Conservation (phyloP, 805 yeast species). For the Saturnispora zaruensis region DNA sequence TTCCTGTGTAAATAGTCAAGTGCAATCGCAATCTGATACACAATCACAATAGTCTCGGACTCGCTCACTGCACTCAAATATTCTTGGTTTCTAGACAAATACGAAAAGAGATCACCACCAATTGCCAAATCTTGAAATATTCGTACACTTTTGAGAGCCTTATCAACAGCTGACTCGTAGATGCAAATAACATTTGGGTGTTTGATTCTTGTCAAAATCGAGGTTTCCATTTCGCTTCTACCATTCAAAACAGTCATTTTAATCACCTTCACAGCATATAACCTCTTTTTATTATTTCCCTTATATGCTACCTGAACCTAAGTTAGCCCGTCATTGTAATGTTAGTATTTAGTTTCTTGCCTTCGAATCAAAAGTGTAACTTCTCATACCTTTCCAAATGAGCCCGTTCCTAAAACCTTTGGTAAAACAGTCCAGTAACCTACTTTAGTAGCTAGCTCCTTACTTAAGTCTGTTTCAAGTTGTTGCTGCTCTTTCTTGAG, state of each 20-base stretch:
- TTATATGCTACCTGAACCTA: conserved; percentile 29
- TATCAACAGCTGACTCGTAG: conserved; percentile 61
- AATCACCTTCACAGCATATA: conserved; percentile 43
- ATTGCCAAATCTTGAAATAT: conserved; percentile 91
- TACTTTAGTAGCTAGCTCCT: conserved; percentile 15
- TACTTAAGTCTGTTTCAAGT: neutral
- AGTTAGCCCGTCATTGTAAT: conserved; percentile 10
- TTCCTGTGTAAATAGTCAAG: conserved; percentile 44
- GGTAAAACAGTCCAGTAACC: conserved; percentile 36
- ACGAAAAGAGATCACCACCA: conserved; percentile 92
- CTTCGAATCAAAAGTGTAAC: conserved; percentile 1
- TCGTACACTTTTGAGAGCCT: conserved; percentile 74
- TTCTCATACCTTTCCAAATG: conserved; percentile 46
- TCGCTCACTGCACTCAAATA: conserved; percentile 39
- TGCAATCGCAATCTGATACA: conserved; percentile 50
- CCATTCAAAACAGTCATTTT: conserved; percentile 18
- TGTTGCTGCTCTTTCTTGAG: conserved; percentile 12
- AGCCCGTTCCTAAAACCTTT: conserved; percentile 43
- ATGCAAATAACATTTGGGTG: conserved; percentile 88
- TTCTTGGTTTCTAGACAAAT: conserved; percentile 59
- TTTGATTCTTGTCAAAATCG: conserved; percentile 51
- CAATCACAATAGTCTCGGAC: conserved; percentile 43
- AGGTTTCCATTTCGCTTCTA: conserved; percentile 33
- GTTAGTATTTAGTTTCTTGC: conserved; percentile 2
- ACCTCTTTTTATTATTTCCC: conserved; percentile 15